These are phyloP conservation scores for Penicillium sp. DNA, from an alignment of 2,329 filamentous ascomycete species.

Conservation along the genomic window DNA sequence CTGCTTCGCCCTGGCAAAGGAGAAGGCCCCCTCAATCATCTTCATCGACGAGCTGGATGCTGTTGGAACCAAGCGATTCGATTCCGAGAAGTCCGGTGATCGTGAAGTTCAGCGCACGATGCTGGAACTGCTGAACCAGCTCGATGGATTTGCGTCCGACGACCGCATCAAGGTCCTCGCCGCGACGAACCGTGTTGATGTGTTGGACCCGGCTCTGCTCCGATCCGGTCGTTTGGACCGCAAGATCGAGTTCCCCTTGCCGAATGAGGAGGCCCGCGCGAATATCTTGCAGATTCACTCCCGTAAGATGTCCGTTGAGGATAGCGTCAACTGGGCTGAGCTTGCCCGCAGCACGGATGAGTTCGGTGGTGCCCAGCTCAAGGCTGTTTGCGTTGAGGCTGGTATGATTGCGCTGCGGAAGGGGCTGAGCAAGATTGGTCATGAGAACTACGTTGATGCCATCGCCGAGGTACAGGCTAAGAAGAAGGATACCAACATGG, in stretches of 20 bases:
- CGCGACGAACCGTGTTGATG: conserved; percentile 92
- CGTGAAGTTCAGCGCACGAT: conserved; percentile 98
- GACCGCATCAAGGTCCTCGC: conserved; percentile 96
- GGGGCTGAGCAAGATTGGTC: conserved; percentile 94
- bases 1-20: conserved; percentile 95
- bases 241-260: conserved; percentile 97
- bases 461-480: conserved; percentile 87
- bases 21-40: conserved; percentile 98
- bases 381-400: conserved; percentile 97
- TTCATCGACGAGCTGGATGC: conserved; percentile 99
- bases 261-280: conserved; percentile 95
- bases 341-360: conserved; percentile 96
- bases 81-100: conserved; percentile 97
- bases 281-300: conserved; percentile 98
- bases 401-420: conserved; percentile 97
- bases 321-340: conserved; percentile 93
- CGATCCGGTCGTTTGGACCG: conserved; percentile 90
- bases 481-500: conserved; percentile 78
- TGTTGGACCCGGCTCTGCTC: conserved; percentile 87
- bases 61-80: conserved; percentile 98
- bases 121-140: conserved; percentile 97
- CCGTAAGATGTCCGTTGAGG: conserved; percentile 96
- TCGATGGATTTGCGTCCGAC: conserved; percentile 96
- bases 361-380: conserved; percentile 96
- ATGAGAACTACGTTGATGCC: conserved; percentile 98